A percentile compares a stretch with the other conserved stretches of the same genome.
phyloP scores from a whole-genome alignment of 2,329 filamentous ascomycete species.

The Trichoderma sp. region DNA sequence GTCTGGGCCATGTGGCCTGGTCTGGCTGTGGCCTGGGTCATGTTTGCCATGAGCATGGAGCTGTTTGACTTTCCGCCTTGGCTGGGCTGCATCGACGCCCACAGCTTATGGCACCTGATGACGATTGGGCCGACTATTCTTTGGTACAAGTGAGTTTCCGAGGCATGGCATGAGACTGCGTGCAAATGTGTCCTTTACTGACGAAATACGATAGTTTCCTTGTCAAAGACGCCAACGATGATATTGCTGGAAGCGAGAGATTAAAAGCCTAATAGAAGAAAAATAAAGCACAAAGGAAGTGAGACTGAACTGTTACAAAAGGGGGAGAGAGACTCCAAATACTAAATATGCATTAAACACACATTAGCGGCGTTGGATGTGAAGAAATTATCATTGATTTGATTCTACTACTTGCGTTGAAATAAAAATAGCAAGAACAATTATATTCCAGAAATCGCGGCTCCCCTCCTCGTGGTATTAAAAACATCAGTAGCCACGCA shows the following conservation, averaged over 20 bases:
- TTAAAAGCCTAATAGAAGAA: constrained; percentile 57
- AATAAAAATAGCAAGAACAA: background rate
- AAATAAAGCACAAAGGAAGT: background rate
- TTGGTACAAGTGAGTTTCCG: constrained; percentile 83
- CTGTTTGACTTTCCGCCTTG: constrained; percentile 89
- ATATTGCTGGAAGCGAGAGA: constrained; percentile 66
- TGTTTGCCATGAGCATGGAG: constrained; percentile 93
- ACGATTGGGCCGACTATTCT: constrained; percentile 84
- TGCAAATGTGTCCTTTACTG: background rate
- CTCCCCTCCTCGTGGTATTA: background rate
- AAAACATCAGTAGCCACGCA: background rate
- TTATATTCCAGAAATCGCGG: background rate
- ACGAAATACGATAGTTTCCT: constrained; percentile 64
- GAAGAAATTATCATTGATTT: background rate
- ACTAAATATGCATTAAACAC: background rate
- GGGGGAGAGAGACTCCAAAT: background rate
- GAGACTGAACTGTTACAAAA: background rate
- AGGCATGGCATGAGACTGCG: background rate
- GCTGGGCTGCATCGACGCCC: constrained; percentile 81
- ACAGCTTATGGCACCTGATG: constrained; percentile 92
- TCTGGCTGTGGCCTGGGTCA: constrained; percentile 86
- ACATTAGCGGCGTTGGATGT: background rate
- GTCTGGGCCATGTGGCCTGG: constrained; percentile 88
- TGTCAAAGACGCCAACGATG: constrained; percentile 79
- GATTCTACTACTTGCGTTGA: background rate